These are phyloP conservation scores for Glonium stellatum DNA, from an alignment of 495 filamentous ascomycete genomes.

Conservation along the genomic window DNA sequence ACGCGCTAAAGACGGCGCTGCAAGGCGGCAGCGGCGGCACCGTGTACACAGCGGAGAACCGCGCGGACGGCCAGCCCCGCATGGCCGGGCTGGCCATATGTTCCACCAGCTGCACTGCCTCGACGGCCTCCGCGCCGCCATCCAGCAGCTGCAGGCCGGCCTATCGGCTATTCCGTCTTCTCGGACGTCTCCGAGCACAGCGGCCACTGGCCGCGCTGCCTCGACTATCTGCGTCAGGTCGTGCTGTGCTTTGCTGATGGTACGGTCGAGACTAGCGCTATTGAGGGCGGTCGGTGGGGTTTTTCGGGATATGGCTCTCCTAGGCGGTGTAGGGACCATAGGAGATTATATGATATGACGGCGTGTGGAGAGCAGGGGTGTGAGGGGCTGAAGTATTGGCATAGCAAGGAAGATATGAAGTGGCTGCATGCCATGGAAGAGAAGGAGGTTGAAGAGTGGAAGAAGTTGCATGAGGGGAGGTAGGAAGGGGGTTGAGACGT, in stretches of 20 bases:
- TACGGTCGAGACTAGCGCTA: slow-evolving; percentile 8
- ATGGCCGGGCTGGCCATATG: slow-evolving; percentile 5
- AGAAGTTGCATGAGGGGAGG: not conserved
- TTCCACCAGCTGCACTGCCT: slow-evolving; percentile 17
- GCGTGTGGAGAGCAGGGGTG: slow-evolving; percentile 4
- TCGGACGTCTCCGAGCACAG: not conserved
- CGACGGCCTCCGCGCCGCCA: not conserved
- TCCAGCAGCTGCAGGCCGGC: not conserved
- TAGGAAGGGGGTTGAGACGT: too few relatives aligned
- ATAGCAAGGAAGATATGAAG: not conserved
- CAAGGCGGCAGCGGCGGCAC: not conserved
- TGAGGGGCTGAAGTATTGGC: slow-evolving; percentile 2
- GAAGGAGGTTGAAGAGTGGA: slow-evolving; percentile 3
- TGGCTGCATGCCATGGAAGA: slow-evolving; percentile 1
- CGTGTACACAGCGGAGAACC: too few relatives aligned
- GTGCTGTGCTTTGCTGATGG: slow-evolving; percentile 10
- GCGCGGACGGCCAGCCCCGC: slow-evolving; percentile 1
- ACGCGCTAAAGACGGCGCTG: slow-evolving; percentile 4
- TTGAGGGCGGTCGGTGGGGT: not conserved
- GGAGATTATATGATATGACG: slow-evolving; percentile 16
- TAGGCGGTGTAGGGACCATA: slow-evolving; percentile 10
- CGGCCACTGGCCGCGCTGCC: slow-evolving; percentile 7
- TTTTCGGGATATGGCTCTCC: slow-evolving; percentile 1
- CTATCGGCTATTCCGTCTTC: not conserved
- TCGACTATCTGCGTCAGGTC: slow-evolving; percentile 14